Percentiles rank a stretch among this genome's conserved stretches.
These are phyloP conservation scores for Aspergillus novofumigatus DNA, from an alignment of 2,329 filamentous ascomycete species.

Conservation along the genomic window DNA sequence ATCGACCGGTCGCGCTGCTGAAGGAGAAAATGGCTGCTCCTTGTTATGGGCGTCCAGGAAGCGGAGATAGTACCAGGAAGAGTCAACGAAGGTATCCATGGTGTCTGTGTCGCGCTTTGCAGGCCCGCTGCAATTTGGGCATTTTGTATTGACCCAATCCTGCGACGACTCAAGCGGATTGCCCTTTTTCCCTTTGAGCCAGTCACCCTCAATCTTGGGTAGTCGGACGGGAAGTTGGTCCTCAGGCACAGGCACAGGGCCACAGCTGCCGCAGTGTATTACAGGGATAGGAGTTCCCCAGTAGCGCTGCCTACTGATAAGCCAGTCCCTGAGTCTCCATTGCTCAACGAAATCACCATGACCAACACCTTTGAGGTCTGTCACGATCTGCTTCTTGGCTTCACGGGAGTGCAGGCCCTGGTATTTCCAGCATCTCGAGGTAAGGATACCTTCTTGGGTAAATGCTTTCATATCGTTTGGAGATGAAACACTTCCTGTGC, in stretches of 20 bases:
- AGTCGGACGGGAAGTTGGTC: conserved; percentile 72
- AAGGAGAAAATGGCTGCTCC: conserved; percentile 57
- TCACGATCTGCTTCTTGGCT: conserved; percentile 59
- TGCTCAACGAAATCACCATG: conserved; percentile 63
- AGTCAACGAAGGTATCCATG: conserved; percentile 96
- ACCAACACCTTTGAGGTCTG: conserved; percentile 45
- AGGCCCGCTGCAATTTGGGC: conserved; percentile 63
- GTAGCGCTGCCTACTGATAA: conserved; percentile 87
- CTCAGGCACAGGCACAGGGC: conserved; percentile 71
- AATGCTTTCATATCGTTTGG: conserved; percentile 52
- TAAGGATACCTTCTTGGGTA: conserved; percentile 64
- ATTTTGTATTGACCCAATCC: conserved; percentile 70
- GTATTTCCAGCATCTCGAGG: conserved; percentile 61
- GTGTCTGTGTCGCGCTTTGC: conserved; percentile 86
- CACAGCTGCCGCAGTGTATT: conserved; percentile 73
- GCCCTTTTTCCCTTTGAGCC: conserved; percentile 64
- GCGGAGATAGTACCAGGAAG: conserved; percentile 87
- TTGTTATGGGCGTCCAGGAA: conserved; percentile 69
- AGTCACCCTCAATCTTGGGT: conserved; percentile 65
- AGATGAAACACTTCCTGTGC: conserved; percentile 16
- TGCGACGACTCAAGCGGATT: conserved; percentile 71
- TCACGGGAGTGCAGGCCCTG: conserved; percentile 60
- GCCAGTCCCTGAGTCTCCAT: conserved; percentile 83
- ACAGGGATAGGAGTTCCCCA: conserved; percentile 92
- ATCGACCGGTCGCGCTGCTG: conserved; percentile 65